phyloP scores from a whole-genome alignment of 2,329 filamentous ascomycete species.

The Diaporthe vexans region DNA sequence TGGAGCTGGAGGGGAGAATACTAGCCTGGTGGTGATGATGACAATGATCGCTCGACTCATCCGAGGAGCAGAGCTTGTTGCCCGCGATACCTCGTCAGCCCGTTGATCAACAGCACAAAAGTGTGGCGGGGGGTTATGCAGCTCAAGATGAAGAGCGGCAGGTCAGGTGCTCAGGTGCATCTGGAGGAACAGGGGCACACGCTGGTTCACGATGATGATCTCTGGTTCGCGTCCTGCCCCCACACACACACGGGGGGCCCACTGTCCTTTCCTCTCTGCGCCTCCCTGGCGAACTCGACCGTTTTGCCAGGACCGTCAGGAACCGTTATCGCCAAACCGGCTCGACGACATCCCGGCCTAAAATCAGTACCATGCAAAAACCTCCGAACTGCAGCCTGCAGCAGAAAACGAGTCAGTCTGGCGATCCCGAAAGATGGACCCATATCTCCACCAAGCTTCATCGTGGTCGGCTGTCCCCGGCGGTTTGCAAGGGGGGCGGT shows the following conservation, averaged over 20 bases:
- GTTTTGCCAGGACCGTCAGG: not conserved
- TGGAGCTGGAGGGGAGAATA: slow-evolving; percentile 4
- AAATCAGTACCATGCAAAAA: slow-evolving; percentile 28
- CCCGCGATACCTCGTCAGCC: slow-evolving; percentile 11
- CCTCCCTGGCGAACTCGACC: not conserved
- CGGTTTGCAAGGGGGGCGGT: slow-evolving; percentile 34
- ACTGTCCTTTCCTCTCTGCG: not conserved
- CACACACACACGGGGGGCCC: not conserved
- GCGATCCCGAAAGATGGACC: slow-evolving; percentile 33
- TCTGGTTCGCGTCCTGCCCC: not conserved
- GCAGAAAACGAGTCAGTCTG: slow-evolving; percentile 27
- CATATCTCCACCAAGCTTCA: slow-evolving; percentile 18
- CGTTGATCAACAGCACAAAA: not conserved
- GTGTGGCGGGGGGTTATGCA: not conserved
- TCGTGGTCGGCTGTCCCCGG: slow-evolving; percentile 35
- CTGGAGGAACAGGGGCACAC: not conserved
- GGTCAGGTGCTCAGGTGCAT: slow-evolving; percentile 18
- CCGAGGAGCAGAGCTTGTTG: not conserved
- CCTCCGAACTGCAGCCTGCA: slow-evolving; percentile 8
- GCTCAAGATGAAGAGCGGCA: slow-evolving; percentile 24
- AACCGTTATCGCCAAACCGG: slow-evolving; percentile 3
- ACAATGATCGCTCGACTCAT: not conserved
- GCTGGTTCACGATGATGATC: slow-evolving; percentile 13
- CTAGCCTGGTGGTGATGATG: slow-evolving; percentile 12
- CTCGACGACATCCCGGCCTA: slow-evolving; percentile 7